A percentile compares a stretch with the other conserved stretches of the same genome.
Evolutionary conservation across 805 yeast species (phyloP).

Genomic region (Pichia sporocuriosa): DNA sequence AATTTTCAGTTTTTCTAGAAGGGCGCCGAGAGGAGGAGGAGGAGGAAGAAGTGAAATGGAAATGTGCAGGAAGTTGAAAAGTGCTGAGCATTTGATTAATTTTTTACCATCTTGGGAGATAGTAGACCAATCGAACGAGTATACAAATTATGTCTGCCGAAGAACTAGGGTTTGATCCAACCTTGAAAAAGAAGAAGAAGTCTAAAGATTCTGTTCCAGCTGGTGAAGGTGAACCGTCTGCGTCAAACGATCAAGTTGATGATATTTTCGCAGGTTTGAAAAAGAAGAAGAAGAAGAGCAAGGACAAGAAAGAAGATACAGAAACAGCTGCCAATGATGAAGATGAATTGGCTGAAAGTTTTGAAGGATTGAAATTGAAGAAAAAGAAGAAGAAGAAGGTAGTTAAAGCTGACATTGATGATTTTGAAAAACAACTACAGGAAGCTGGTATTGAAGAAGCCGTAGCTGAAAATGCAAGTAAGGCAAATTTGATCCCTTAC

Average conservation of each 20-base stretch:
- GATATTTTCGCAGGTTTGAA: slow-evolving; percentile 75
- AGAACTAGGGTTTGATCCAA: slow-evolving; percentile 66
- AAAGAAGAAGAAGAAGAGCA: slow-evolving; percentile 60
- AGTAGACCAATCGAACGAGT: too few species aligned
- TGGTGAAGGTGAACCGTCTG: slow-evolving; percentile 34
- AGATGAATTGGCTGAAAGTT: slow-evolving; percentile 48
- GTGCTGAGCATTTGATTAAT: too few species aligned
- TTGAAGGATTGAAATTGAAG: slow-evolving; percentile 67
- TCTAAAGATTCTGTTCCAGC: slow-evolving; percentile 31
- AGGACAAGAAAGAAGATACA: slow-evolving; percentile 3
- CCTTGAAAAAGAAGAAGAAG: slow-evolving; percentile 67
- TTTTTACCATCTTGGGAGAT: too few species aligned
- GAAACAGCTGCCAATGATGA: slow-evolving; percentile 32
- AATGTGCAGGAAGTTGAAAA: too few species aligned
- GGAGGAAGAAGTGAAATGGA: too few species aligned
- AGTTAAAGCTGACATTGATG: slow-evolving; percentile 53
- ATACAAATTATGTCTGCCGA: slow-evolving; percentile 21
- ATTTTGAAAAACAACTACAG: slow-evolving; percentile 83
- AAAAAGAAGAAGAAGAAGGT: slow-evolving; percentile 73
- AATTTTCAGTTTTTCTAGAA: too few species aligned
- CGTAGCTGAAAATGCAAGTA: slow-evolving; percentile 28
- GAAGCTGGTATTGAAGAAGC: slow-evolving; percentile 74
- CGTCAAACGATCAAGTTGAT: slow-evolving; percentile 30
- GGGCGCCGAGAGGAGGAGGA: too few species aligned
- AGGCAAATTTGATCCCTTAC: slow-evolving; percentile 61